Percentiles rank a stretch among this genome's conserved stretches.
These are phyloP conservation scores for Diaporthe citrichinensis DNA, from an alignment of 2,329 filamentous ascomycete species.

Conservation along the genomic window DNA sequence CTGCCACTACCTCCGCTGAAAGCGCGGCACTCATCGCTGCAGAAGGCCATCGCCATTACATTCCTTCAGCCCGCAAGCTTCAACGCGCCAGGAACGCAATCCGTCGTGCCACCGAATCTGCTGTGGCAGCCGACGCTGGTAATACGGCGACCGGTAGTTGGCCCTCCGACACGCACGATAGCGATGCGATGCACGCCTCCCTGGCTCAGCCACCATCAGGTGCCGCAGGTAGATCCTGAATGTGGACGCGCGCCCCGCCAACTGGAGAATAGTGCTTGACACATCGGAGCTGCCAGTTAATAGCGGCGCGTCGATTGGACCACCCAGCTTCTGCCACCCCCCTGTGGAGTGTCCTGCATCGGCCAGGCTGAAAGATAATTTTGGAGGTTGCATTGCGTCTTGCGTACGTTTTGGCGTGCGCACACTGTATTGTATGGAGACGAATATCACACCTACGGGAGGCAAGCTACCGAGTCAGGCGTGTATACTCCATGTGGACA, in stretches of 20 bases:
- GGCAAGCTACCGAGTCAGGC: no score
- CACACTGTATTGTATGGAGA: no score
- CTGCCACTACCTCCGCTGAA: constrained; percentile 2
- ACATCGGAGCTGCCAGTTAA: not conserved
- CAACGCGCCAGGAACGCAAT: not conserved
- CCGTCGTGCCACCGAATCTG: not conserved
- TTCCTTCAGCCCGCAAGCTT: not conserved
- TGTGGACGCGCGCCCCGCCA: not conserved
- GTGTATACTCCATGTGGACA: no score
- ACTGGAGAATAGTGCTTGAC: not conserved
- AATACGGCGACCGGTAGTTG: not conserved
- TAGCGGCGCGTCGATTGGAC: not conserved
- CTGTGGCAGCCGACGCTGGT: constrained; percentile 1
- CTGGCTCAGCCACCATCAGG: not conserved
- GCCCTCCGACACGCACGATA: not conserved
- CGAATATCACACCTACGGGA: no score
- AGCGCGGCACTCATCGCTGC: not conserved
- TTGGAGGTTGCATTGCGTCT: no score
- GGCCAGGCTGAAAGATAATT: no score
- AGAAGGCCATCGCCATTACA: not conserved
- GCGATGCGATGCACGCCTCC: not conserved
- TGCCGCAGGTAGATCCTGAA: not conserved
- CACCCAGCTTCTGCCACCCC: no score
- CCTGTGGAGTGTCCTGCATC: no score
- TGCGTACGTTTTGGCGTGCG: no score